Conservation (phyloP, 2,329 filamentous ascomycete genomes). For the Beauveria rudraprayagi region DNA sequence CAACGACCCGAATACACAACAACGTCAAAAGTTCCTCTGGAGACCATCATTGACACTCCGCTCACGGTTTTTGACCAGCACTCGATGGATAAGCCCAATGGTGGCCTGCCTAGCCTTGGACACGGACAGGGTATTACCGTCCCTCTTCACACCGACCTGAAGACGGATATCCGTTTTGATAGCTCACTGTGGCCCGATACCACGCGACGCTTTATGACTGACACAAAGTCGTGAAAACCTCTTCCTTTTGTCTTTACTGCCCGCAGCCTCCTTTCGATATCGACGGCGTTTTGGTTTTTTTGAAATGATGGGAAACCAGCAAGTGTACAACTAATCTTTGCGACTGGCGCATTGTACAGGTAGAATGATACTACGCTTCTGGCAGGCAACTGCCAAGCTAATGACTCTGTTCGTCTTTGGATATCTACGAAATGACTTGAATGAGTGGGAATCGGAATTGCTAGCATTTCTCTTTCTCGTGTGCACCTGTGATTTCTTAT, state of each 20-base stretch:
- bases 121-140: background rate
- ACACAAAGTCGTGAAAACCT: background rate
- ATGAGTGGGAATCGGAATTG: background rate
- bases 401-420: background rate
- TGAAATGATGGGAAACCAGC: background rate
- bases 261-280: background rate
- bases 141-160: background rate
- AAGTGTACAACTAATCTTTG: conserved; percentile 6
- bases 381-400: background rate
- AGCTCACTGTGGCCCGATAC: conserved; percentile 5
- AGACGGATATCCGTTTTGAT: conserved; percentile 4
- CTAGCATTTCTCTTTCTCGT: background rate
- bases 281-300: background rate
- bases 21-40: background rate
- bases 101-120: background rate
- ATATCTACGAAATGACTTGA: background rate
- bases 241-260: background rate
- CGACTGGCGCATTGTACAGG: background rate
- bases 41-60: background rate
- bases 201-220: conserved; percentile 5
- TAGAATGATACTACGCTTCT: background rate
- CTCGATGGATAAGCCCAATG: background rate
- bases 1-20: background rate
- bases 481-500: background rate
- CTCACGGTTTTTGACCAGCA: background rate